These are phyloP conservation scores for Pseudogymnoascus sp. DNA, from an alignment of 2,329 filamentous ascomycete genomes.

Conservation along the genomic window DNA sequence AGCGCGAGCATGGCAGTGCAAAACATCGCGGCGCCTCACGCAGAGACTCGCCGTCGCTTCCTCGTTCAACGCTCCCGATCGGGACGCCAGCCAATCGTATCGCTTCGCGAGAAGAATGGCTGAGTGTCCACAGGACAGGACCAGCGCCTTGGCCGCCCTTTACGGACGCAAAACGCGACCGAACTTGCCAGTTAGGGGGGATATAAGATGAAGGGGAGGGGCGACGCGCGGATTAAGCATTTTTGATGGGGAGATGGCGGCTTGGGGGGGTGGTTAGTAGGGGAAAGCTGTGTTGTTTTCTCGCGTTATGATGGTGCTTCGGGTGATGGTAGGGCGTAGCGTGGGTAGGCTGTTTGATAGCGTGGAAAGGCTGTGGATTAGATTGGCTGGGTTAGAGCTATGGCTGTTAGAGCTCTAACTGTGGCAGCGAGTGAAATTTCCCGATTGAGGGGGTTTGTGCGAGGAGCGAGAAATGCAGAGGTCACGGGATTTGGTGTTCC, in stretches of 20 bases:
- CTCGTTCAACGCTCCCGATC: background rate
- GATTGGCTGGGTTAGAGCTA: background rate
- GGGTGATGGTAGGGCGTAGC: background rate
- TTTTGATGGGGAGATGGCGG: background rate
- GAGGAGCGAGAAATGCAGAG: background rate
- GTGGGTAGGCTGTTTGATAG: background rate
- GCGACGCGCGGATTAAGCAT: background rate
- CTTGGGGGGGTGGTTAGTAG: background rate
- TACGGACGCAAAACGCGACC: background rate
- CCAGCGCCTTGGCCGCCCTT: background rate
- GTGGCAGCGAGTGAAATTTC: background rate
- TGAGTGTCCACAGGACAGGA: background rate
- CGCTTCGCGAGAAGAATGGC: background rate
- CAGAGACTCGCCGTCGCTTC: background rate
- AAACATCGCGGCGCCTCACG: background rate
- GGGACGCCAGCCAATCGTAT: background rate
- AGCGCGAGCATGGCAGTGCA: background rate
- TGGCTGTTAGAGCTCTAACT: background rate
- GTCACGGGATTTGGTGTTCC: background rate
- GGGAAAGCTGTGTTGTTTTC: background rate
- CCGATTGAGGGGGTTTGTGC: background rate
- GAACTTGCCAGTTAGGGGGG: background rate
- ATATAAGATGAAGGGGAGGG: background rate
- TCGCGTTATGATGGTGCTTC: background rate
- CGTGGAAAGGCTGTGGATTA: background rate